Evolutionary conservation across 768 basidiomycete species (phyloP).

Genomic region (Suillus variegatus): DNA sequence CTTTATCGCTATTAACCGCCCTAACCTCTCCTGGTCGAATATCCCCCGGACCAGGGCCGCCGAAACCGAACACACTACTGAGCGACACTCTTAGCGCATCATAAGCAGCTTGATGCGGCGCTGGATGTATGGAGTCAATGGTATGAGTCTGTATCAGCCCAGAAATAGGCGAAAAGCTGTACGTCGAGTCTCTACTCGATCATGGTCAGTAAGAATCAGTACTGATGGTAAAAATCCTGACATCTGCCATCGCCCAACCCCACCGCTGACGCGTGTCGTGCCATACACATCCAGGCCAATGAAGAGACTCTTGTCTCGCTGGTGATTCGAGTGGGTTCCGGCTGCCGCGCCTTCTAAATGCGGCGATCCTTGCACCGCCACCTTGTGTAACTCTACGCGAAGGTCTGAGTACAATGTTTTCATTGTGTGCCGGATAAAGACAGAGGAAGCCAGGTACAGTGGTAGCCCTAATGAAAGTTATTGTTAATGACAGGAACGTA

Average conservation of each 20-base stretch:
- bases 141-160: conserved; percentile 66
- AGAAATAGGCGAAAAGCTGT: conserved; percentile 66
- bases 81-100: conserved; percentile 51
- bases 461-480: conserved; percentile 52
- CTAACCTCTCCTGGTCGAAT: conserved; percentile 18
- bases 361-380: conserved; percentile 32
- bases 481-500: not conserved
- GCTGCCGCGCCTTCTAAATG: not conserved
- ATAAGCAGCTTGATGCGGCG: conserved; percentile 71
- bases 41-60: conserved; percentile 12
- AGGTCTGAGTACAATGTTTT: conserved; percentile 74
- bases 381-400: conserved; percentile 52
- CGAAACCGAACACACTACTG: conserved; percentile 24
- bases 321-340: conserved; percentile 1
- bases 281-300: conserved; percentile 60
- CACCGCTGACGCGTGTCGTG: conserved; percentile 61
- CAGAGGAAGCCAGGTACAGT: conserved; percentile 69
- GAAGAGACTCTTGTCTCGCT: conserved; percentile 59
- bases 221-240: conserved; percentile 36
- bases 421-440: conserved; percentile 71
- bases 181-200: conserved; percentile 61
- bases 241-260: conserved; percentile 72
- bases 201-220: not conserved
- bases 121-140: conserved; percentile 77
- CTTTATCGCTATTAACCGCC: conserved; percentile 11